These are phyloP conservation scores for Kwoniella dejecticola DNA, from an alignment of 768 basidiomycete species.

Conservation along the genomic window DNA sequence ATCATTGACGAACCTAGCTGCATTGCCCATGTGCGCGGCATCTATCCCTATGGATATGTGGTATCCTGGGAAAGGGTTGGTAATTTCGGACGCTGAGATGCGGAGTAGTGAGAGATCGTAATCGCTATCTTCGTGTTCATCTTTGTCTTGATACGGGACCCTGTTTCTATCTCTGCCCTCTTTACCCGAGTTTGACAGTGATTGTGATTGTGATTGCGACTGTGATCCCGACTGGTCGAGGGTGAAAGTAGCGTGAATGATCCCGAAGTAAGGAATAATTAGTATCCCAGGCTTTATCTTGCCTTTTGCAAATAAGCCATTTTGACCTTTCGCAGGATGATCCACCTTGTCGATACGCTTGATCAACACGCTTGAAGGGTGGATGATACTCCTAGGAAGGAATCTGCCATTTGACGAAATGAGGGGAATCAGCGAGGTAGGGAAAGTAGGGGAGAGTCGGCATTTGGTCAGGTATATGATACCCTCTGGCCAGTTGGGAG, in stretches of 20 bases:
- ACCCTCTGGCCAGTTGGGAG: conserved; percentile 62
- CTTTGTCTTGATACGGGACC: background rate
- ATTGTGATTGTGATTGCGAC: background rate
- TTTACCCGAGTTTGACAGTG: conserved; percentile 53
- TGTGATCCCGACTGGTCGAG: conserved; percentile 55
- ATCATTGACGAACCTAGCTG: conserved; percentile 87
- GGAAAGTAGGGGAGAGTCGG: conserved; percentile 65
- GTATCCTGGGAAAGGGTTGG: conserved; percentile 36
- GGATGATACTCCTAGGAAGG: conserved; percentile 22
- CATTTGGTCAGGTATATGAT: conserved; percentile 63
- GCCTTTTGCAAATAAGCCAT: conserved; percentile 75
- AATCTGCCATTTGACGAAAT: conserved; percentile 12
- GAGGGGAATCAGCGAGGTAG: conserved; percentile 46
- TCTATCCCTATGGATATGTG: conserved; percentile 70
- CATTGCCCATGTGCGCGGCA: conserved; percentile 75
- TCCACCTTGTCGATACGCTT: conserved; percentile 59
- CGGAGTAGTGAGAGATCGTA: conserved; percentile 75
- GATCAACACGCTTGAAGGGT: conserved; percentile 61
- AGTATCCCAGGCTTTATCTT: conserved; percentile 69
- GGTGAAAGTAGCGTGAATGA: conserved; percentile 73
- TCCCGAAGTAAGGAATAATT: conserved; percentile 79
- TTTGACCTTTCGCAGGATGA: conserved; percentile 79
- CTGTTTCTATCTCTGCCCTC: background rate
- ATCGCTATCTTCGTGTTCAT: conserved; percentile 58
- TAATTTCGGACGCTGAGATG: conserved; percentile 31